phyloP scores from a whole-genome alignment of 1,284 basidiomycete species.

The Puccinia coronata region DNA sequence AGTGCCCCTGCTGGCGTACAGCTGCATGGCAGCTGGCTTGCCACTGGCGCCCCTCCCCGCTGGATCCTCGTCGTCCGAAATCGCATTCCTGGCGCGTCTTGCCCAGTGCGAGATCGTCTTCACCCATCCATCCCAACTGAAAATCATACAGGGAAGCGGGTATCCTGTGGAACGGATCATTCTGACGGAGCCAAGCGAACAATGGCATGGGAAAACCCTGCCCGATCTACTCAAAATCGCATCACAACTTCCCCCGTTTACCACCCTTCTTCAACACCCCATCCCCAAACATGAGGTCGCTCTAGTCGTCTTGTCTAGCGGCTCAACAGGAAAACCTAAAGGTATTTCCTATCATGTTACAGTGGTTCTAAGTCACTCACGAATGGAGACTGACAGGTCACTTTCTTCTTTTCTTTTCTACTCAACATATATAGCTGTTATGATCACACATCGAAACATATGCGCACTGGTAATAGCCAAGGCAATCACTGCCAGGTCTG shows the following conservation, averaged over 20 bases:
- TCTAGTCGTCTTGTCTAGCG: constrained; percentile 27
- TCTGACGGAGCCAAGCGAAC: background rate
- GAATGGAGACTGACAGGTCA: too few species aligned
- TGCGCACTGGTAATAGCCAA: background rate
- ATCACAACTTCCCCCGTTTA: background rate
- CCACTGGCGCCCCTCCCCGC: constrained; percentile 3
- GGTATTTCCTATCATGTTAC: too few species aligned
- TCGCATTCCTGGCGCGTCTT: background rate
- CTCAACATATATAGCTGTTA: constrained; percentile 19
- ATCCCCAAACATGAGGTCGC: constrained; percentile 25
- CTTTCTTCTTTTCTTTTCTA: too few species aligned
- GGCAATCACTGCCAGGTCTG: background rate
- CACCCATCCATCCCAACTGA: constrained; percentile 6
- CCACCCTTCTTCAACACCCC: background rate
- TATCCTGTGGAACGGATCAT: constrained; percentile 23
- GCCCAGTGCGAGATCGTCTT: constrained; percentile 33
- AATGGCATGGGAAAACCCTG: constrained; percentile 18
- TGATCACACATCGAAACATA: constrained; percentile 39
- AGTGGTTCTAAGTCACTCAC: too few species aligned
- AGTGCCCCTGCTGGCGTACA: constrained; percentile 8
- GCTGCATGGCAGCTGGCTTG: constrained; percentile 29
- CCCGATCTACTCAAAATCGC: constrained; percentile 4
- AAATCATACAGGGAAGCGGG: constrained; percentile 8
- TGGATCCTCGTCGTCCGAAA: constrained; percentile 12
- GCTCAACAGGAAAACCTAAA: constrained; percentile 28